Conservation (phyloP, 2,329 filamentous ascomycete genomes). For the Apiospora kogelbergensis region DNA sequence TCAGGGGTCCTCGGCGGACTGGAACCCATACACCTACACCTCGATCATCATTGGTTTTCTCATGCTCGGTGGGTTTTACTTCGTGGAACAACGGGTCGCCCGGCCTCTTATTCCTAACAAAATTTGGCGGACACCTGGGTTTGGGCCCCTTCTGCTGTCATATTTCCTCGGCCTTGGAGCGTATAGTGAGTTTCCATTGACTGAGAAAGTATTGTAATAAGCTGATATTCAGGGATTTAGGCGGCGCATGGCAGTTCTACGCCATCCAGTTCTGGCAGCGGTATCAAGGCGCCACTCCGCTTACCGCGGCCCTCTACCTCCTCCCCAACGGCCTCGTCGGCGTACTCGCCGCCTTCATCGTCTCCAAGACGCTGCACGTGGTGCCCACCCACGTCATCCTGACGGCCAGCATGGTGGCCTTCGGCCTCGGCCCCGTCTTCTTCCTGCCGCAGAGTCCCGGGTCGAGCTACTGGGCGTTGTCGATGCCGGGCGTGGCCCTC, state of each 20-base stretch:
- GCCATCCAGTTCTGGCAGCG: slow-evolving; percentile 38
- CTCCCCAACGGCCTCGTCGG: slow-evolving; percentile 45
- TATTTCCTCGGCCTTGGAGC: slow-evolving; percentile 42
- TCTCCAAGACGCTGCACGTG: slow-evolving; percentile 43
- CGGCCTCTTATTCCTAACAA: slow-evolving; percentile 33
- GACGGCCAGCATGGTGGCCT: slow-evolving; percentile 38
- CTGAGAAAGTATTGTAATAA: neutral
- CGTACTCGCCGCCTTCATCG: slow-evolving; percentile 44
- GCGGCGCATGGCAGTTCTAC: slow-evolving; percentile 34
- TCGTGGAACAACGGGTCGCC: slow-evolving; percentile 30
- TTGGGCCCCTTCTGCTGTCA: slow-evolving; percentile 40
- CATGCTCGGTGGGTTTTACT: slow-evolving; percentile 29
- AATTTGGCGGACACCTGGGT: slow-evolving; percentile 43
- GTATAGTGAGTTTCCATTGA: slow-evolving; percentile 18
- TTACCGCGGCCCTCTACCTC: slow-evolving; percentile 43
- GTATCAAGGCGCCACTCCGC: slow-evolving; percentile 36
- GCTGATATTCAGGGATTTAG: slow-evolving; percentile 11
- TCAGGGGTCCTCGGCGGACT: slow-evolving; percentile 32
- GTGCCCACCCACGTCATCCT: slow-evolving; percentile 47
- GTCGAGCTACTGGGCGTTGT: slow-evolving; percentile 45
- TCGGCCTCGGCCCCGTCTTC: slow-evolving; percentile 24
- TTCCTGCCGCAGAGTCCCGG: slow-evolving; percentile 34
- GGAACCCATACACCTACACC: slow-evolving; percentile 36
- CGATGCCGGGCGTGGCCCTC: slow-evolving; percentile 42
- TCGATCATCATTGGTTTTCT: slow-evolving; percentile 31